Base-by-base conservation (phyloP, 257 asterid genomes). In the Rehmannia glutinosa region DNA sequence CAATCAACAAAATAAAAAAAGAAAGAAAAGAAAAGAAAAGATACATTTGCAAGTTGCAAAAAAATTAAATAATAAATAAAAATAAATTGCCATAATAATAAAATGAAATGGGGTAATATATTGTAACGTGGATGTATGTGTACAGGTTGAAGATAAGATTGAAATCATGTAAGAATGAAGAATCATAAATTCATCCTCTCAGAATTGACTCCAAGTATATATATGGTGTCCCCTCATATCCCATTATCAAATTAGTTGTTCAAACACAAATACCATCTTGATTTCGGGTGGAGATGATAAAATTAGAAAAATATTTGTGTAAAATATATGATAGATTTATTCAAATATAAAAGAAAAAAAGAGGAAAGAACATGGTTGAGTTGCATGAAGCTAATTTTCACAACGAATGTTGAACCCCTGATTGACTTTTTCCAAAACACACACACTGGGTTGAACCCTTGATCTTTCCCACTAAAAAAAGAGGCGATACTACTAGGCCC, bases 71-170 rank as follows among this genome's bases (percentile, higher is more conserved):
- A 0, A 7, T 10, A 43, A 43, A 43, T 43, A 43, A 13, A 43
- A 13, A 6, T 43, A 11, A 7, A n/a, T 13, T 43, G 8, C 21
- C 50, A 43, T 43, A 7, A 13, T n/a, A 2, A 39, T 39, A n/a
- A 23, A 23, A 58, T 58, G 55, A 70, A 46, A 68, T 47, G 21
- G 74, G 70, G 42, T 39, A 24, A 70, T n/a, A n/a, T n/a, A n/a
- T 62, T 71, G 70, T 43, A 0, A 51, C 69, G 75, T 70, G 70
- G 68, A 59, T 6, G 28, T 7, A 30, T 24, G 35, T 30, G 35
- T 30, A 28, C 65, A 71, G 59, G 49, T 62, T 10, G 42, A 53
- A 28, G 70, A 62, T 71, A 71, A 71, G 75, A n/a, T 52, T 39
- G 17, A 70, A 47, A 36, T 50, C 45, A 25, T 62, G 25, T 35